Base-by-base conservation (phyloP, 371 early-diverging fungal genomes). In the Mucor mucedo region DNA sequence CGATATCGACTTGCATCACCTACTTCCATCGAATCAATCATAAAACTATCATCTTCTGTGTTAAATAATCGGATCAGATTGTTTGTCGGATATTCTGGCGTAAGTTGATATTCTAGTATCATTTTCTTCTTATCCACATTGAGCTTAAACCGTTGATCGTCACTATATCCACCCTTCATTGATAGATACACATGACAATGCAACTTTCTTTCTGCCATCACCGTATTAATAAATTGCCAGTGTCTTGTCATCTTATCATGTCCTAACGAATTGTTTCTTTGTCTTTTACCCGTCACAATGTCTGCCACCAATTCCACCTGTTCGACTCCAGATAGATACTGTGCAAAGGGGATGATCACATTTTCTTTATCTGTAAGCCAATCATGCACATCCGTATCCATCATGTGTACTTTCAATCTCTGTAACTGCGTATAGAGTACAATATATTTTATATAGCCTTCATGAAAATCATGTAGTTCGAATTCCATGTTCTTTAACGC, bases 151-250 rank as follows among this genome's bases (percentile, higher is more conserved):
- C 21, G 16, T 47, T 47, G 47, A 8, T 8, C n/a, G 21, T 47
- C 47, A 27, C 21, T 21, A 47, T 47, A 47, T 47, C 35, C 35
- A 35, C 47, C 47, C 21, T 47, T 21, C 47, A 47, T 47, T 47
- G 47, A 47, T 47, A 47, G 21, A 21, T 47, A 21, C 3, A 47
- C 3, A 47, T 47, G 47, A 21, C 47, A 47, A 21, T 47, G 21
- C 9, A 47, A 21, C 21, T 21, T 47, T 21, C 21, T 47, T 21
- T n/a, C 8, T 6, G 27, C 47, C 16, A 47, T 47, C 4, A 47
- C 21, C 6, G 21, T 47, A 47, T 47, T 21, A 8, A 47, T 8
- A 21, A 47, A 47, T 8, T 8, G n/a, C 47, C 47, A 47, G 21
- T 47, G n/a, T 21, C 47, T 47, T 21, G n/a, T 8, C 47, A 47